Evolutionary conservation across 208 protist species (phyloP), one percentile per base, ranked within the genome.

Genomic region (Porcisia deanei): DNA sequence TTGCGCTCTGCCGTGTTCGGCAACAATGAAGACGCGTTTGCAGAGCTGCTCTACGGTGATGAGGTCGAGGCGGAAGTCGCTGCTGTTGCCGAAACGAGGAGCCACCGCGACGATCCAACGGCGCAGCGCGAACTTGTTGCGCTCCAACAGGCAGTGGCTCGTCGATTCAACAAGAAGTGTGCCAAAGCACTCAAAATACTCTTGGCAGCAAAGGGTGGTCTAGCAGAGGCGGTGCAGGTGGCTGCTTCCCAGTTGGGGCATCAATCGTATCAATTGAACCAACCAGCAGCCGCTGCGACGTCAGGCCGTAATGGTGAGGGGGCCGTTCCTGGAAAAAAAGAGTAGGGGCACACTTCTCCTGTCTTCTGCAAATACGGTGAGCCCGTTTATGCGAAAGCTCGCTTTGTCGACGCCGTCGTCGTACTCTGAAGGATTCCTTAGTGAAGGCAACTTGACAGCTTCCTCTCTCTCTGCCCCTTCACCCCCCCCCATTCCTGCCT

Each of bases 41-140:
- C 92, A 34, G 90, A 96, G 76, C 83, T 96, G 70, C 85, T 96
- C 47, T 96, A 96, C 80, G 92, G 80, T 54, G 92, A 96, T 67
- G 88, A 90, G 66, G 82, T 96, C 18, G 80, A 87, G 68, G 80
- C 72, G 8, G 80, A 85, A 58, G 69, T 87, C 30, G 73, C 53
- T 12, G 72, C 76, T 16, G 78, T 86, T 18, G 74, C 83, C 1
- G 71, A 49, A 22, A 76, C 74, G 14, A 52, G 84, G 18, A 63
- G 73, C 57, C 77, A 79, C 63, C 79, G 77, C 68, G 83, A 85
- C 14, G 74, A 82, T 47, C 66, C 76, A 2, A 57, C 70, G 34
- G 76, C 83, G 49, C 79, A 81, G 58, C 75, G 73, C 30, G 84
- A 86, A 43, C 83, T 83, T 25, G 71, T 75, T 37, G 69, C 68